Evolutionary conservation across 163 green algal species (phyloP).

Genomic region (Scenedesmus sp.): DNA sequence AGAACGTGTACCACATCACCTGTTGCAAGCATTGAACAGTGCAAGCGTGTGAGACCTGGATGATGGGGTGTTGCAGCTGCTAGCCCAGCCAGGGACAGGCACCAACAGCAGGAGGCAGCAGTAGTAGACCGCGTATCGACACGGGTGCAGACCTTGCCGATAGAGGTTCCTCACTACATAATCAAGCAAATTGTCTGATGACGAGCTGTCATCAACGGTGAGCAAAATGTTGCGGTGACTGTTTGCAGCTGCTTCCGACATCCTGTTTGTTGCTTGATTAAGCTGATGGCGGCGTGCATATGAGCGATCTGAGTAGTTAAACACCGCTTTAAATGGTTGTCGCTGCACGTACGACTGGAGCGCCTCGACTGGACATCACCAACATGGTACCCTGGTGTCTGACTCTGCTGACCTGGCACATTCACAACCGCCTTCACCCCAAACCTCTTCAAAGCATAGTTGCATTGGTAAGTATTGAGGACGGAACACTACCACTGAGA

Average conservation of each 20-base stretch:
- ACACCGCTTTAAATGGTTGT: too few relatives aligned
- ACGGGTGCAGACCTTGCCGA: not conserved
- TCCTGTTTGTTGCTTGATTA: constrained; percentile 53
- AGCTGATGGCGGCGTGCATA: constrained; percentile 47
- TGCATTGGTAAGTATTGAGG: too few relatives aligned
- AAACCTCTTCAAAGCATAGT: not conserved
- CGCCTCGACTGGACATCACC: not conserved
- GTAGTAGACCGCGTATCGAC: not conserved
- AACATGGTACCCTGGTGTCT: not conserved
- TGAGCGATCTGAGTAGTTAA: not conserved
- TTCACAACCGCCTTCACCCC: not conserved
- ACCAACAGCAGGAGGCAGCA: not conserved
- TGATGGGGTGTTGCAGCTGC: not conserved
- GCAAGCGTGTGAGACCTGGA: not conserved
- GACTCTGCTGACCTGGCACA: not conserved
- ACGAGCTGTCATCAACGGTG: constrained; percentile 27
- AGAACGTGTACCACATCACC: constrained; percentile 45
- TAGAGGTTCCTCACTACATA: constrained; percentile 38
- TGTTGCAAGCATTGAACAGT: not conserved
- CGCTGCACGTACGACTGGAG: not conserved
- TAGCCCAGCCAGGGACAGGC: not conserved
- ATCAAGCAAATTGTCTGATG: constrained; percentile 36
- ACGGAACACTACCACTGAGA: too few relatives aligned
- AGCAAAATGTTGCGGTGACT: constrained; percentile 52
- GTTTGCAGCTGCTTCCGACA: constrained; percentile 52